A percentile compares a stretch with the other conserved stretches of the same genome.
These are phyloP conservation scores for Aspergillus glaucus DNA, from an alignment of 2,329 filamentous ascomycete genomes.

Conservation along the genomic window DNA sequence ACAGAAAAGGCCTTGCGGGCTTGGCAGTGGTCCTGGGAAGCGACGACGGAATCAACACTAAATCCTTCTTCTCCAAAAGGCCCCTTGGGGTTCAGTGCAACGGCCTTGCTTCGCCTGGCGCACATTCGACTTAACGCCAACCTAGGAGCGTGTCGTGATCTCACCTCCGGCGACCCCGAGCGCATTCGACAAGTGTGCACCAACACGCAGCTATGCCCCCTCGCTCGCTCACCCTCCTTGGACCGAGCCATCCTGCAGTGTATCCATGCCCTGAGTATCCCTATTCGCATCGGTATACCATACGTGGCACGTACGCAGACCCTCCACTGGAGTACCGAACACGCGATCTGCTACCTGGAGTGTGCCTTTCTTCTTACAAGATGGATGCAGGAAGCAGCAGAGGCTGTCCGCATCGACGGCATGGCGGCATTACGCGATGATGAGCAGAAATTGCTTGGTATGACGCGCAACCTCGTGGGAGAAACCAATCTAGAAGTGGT, in stretches of 20 bases:
- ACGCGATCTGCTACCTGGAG: background rate
- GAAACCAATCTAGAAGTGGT: background rate
- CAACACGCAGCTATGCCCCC: background rate
- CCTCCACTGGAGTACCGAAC: background rate
- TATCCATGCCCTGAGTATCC: conserved; percentile 18
- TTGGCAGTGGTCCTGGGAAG: conserved; percentile 17
- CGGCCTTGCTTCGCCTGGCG: conserved; percentile 16
- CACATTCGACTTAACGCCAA: conserved; percentile 16
- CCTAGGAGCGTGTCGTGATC: conserved; percentile 5
- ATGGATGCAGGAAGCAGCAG: background rate
- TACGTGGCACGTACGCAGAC: background rate
- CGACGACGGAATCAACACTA: conserved; percentile 13
- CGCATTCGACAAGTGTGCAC: conserved; percentile 3
- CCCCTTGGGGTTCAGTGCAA: conserved; percentile 15
- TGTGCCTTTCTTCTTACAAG: background rate
- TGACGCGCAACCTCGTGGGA: background rate
- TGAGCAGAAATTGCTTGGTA: background rate
- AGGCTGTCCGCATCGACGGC: background rate
- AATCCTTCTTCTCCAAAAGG: conserved; percentile 15
- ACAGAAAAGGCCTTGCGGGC: conserved; percentile 7
- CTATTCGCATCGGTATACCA: conserved; percentile 4
- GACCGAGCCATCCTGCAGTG: conserved; percentile 16
- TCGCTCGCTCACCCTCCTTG: conserved; percentile 5
- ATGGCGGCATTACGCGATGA: background rate
- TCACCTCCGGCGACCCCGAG: conserved; percentile 7